Percentiles rank a stretch among this genome's conserved stretches.
Evolutionary conservation across 2,329 filamentous ascomycete species (phyloP).

Genomic region (Penicillium sp.): DNA sequence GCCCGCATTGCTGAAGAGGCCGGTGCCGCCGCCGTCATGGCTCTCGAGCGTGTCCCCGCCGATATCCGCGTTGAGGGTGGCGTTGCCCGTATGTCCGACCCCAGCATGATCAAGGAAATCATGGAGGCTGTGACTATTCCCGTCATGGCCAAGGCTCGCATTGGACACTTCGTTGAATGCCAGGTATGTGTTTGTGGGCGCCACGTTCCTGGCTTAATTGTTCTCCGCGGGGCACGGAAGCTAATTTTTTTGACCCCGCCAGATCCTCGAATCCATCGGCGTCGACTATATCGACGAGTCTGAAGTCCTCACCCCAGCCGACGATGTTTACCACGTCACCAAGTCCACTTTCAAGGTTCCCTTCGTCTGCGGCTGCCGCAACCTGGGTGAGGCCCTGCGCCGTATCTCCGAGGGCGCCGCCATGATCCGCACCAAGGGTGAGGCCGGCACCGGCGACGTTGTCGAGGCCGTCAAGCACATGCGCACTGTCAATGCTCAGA

Average conservation of each 20-base stretch:
- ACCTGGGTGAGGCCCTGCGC: slow-evolving; percentile 86
- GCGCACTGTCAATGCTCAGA: slow-evolving; percentile 79
- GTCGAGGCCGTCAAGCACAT: slow-evolving; percentile 96
- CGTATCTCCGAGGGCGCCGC: slow-evolving; percentile 89
- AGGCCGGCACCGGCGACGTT: slow-evolving; percentile 94
- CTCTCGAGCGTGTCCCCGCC: slow-evolving; percentile 91
- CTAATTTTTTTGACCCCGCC: not conserved
- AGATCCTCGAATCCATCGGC: slow-evolving; percentile 90
- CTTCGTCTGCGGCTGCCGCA: slow-evolving; percentile 94
- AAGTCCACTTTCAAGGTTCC: slow-evolving; percentile 78
- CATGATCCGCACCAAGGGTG: slow-evolving; percentile 98
- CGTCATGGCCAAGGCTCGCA: slow-evolving; percentile 98
- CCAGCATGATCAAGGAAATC: slow-evolving; percentile 89
- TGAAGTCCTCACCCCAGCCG: slow-evolving; percentile 93
- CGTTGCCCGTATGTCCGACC: slow-evolving; percentile 95
- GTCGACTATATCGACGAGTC: slow-evolving; percentile 98
- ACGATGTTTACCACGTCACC: slow-evolving; percentile 84
- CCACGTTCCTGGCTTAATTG: not conserved
- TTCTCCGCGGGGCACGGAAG: not conserved
- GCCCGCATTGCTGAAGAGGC: slow-evolving; percentile 96
- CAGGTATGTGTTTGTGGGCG: slow-evolving; percentile 49
- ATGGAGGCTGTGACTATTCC: slow-evolving; percentile 93
- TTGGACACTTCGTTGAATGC: slow-evolving; percentile 97
- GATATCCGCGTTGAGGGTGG: slow-evolving; percentile 91
- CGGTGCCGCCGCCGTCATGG: slow-evolving; percentile 95